phyloP scores from a whole-genome alignment of 805 yeast genomes.

The Sungouiozyma ichnusensis region DNA sequence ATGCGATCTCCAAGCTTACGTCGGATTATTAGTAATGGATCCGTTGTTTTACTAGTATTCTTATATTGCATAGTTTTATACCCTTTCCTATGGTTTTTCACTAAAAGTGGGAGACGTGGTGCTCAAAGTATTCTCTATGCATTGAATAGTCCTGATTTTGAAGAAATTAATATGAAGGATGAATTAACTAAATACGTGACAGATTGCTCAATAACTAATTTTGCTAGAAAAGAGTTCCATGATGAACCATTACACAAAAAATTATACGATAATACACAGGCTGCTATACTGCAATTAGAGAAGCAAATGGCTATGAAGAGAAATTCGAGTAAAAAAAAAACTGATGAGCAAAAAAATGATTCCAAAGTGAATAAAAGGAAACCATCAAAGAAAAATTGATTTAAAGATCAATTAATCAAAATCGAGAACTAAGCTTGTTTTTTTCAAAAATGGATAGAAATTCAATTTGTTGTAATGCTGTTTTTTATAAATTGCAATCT shows the following conservation, averaged over 20 bases:
- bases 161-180: conserved; percentile 51
- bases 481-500: too few relatives aligned
- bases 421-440: neutral
- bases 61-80: conserved; percentile 49
- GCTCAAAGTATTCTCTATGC: conserved; percentile 69
- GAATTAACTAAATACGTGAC: conserved; percentile 40
- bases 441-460: neutral
- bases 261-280: conserved; percentile 52
- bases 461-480: neutral
- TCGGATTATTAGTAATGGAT: conserved; percentile 67
- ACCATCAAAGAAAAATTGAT: neutral
- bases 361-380: neutral
- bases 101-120: conserved; percentile 70
- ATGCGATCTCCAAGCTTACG: conserved; percentile 83
- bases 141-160: conserved; percentile 59
- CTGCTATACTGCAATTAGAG: conserved; percentile 50
- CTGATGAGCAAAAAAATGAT: neutral
- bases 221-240: conserved; percentile 52
- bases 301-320: conserved; percentile 61
- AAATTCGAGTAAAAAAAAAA: conserved; percentile 30
- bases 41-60: conserved; percentile 49
- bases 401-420: neutral
- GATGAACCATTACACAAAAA: conserved; percentile 50
- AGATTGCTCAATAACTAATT: conserved; percentile 50
- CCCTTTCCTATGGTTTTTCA: conserved; percentile 75